Evolutionary conservation across 208 protist genomes (phyloP).

Genomic region (Crithidia sp.): DNA sequence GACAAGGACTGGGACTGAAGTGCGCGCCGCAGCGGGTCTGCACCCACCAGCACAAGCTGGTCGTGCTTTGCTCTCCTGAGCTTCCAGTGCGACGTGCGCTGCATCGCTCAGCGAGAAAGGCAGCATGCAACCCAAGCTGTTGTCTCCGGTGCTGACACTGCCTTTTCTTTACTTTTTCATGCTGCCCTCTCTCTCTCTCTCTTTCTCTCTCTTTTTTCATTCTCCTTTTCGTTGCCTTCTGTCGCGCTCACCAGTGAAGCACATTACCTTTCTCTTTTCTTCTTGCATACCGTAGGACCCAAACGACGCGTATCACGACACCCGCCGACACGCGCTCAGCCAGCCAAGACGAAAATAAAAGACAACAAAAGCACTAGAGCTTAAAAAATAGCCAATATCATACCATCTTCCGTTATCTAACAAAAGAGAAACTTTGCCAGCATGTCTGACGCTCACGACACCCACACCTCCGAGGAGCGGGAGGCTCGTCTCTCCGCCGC

Average conservation of each 20-base stretch:
- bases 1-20: too few relatives aligned
- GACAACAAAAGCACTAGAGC: not conserved
- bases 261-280: not conserved
- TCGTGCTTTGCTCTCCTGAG: too few relatives aligned
- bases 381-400: not conserved
- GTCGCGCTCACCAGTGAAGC: not conserved
- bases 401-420: not conserved
- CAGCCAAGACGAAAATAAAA: not conserved
- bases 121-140: too few relatives aligned
- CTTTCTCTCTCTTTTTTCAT: slow-evolving; percentile 1
- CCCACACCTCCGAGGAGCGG: slow-evolving; percentile 10
- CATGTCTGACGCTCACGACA: slow-evolving; percentile 19
- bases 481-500: slow-evolving; percentile 29
- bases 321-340: too few relatives aligned
- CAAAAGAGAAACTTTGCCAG: not conserved
- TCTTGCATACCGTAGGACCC: not conserved
- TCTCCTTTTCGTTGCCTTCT: slow-evolving; percentile 1
- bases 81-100: too few relatives aligned
- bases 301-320: too few relatives aligned
- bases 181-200: not conserved
- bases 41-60: too few relatives aligned
- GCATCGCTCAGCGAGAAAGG: too few relatives aligned
- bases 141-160: too few relatives aligned
- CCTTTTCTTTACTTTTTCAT: not conserved
- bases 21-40: too few relatives aligned